These are phyloP conservation scores for Simmondsia chinensis DNA, from an alignment of 148 eudicot species.

Conservation along the genomic window DNA sequence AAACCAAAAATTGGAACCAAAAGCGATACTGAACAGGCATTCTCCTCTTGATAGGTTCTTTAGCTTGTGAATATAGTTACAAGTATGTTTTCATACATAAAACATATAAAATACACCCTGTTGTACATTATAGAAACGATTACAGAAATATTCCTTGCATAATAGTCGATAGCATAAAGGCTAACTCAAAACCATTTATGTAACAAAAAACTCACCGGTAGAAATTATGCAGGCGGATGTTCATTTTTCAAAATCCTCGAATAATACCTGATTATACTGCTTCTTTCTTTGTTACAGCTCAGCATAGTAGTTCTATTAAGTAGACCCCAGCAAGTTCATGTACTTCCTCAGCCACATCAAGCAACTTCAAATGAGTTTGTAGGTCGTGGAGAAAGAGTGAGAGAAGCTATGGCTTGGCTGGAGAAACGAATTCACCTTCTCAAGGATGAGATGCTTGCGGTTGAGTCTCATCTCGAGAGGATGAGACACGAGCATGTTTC, in stretches of 20 bases:
- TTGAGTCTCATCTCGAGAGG: slow-evolving; percentile 65
- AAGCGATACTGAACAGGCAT: no score
- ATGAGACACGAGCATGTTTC: slow-evolving; percentile 54
- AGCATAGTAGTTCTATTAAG: slow-evolving; percentile 70
- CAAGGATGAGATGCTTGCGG: slow-evolving; percentile 71
- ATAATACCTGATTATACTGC: not conserved
- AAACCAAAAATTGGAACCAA: no score
- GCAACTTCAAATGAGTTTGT: slow-evolving; percentile 10
- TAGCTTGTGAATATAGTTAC: no score
- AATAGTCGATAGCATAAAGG: no score
- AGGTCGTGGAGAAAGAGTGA: slow-evolving; percentile 18
- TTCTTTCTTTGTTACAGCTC: slow-evolving; percentile 35
- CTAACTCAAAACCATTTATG: slow-evolving; percentile 1
- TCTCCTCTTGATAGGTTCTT: no score
- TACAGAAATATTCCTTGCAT: no score
- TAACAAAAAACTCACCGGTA: no score
- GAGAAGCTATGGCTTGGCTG: slow-evolving; percentile 47
- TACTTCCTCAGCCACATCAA: slow-evolving; percentile 35
- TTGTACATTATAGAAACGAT: no score
- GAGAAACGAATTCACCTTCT: slow-evolving; percentile 63
- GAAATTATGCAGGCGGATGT: no score
- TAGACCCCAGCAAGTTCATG: slow-evolving; percentile 10
- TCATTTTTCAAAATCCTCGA: no score
- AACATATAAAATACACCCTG: no score
- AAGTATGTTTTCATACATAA: no score